These are phyloP conservation scores for Termitomyces sp. DNA, from an alignment of 768 basidiomycete genomes.

Conservation along the genomic window DNA sequence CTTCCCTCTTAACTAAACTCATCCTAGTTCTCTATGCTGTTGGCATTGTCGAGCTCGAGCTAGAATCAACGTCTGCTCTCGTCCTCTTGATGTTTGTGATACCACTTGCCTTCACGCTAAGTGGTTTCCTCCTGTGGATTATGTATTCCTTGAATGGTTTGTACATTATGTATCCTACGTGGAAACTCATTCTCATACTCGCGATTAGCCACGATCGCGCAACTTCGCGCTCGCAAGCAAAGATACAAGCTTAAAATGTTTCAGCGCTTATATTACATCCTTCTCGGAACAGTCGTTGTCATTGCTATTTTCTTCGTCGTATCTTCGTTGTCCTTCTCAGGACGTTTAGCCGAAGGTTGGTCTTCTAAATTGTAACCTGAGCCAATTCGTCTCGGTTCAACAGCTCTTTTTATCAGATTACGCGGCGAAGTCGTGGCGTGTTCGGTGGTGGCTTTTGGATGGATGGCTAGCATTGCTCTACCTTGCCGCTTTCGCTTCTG, in stretches of 20 bases:
- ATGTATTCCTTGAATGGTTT: conserved; percentile 84
- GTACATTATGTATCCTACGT: conserved; percentile 16
- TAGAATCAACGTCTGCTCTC: conserved; percentile 87
- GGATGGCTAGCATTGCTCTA: conserved; percentile 92
- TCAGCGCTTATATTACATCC: conserved; percentile 77
- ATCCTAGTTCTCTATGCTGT: conserved; percentile 81
- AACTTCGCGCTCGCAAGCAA: conserved; percentile 84
- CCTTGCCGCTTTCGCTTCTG: conserved; percentile 70
- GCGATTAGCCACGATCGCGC: conserved; percentile 73
- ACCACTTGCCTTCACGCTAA: conserved; percentile 93
- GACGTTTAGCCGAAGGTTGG: conserved; percentile 84
- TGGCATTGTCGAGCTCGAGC: conserved; percentile 89
- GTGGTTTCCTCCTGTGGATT: conserved; percentile 95
- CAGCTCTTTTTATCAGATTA: conserved; percentile 60
- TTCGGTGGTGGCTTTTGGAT: conserved; percentile 95
- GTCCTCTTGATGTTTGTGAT: conserved; percentile 87
- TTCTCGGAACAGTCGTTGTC: conserved; percentile 76
- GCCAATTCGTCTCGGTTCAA: conserved; percentile 2
- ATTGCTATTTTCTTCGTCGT: conserved; percentile 91
- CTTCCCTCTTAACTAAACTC: conserved; percentile 1
- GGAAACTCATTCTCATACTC: neutral
- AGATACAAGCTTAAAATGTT: conserved; percentile 89
- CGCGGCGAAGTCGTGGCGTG: conserved; percentile 84
- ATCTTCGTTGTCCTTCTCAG: conserved; percentile 88
- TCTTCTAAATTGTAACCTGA: conserved; percentile 4